Base-by-base conservation (phyloP, 257 asterid species). In the Eucommia ulmoides region DNA sequence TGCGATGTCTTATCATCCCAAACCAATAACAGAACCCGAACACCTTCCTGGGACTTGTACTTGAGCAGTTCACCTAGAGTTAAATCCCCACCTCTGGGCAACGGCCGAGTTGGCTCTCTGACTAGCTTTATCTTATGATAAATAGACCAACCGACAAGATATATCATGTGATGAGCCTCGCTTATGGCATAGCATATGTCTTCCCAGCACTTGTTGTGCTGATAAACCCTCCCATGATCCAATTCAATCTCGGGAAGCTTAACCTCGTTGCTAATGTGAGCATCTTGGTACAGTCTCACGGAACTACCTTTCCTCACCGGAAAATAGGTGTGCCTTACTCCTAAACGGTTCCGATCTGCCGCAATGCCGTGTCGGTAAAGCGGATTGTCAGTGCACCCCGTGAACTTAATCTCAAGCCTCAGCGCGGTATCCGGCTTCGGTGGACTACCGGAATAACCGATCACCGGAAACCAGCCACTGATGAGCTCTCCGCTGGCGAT, bases 1-100 rank as follows among this genome's bases (percentile, higher is more conserved):
- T 84, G 97, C 3, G 97, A 88, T 57, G 95, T 85, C 74, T 78
- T 84, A 61, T 88, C 97, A 69, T 88, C 97, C 97, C 97, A 88
- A 61, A 78, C 70, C 63, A 88, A 65, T 45, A 88, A 65, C 69
- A 88, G 72, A 72, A 88, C 95, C 38, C 97, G 75, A 59, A 88
- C 95, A 44, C 97, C 97, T 70, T 88, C 97, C 66, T 88, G 72
- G 2, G 97, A 82, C 59, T 88, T 88, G 53, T 82, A 84, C 82
- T 88, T 88, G 62, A 88, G 62, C 56, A 88, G 53, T 52, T 88
- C 97, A 56, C 97, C 97, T 8, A 88, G 88, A 26, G 82, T 88
- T 62, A 88, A 63, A 33, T 83, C 81, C 44, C 97, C 92, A 3
- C 95, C 97, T 33, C 92, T 73, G 0, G 97, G 97, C 79, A 84